Conservation (phyloP, 805 yeast genomes). For the Hanseniaspora singularis region DNA sequence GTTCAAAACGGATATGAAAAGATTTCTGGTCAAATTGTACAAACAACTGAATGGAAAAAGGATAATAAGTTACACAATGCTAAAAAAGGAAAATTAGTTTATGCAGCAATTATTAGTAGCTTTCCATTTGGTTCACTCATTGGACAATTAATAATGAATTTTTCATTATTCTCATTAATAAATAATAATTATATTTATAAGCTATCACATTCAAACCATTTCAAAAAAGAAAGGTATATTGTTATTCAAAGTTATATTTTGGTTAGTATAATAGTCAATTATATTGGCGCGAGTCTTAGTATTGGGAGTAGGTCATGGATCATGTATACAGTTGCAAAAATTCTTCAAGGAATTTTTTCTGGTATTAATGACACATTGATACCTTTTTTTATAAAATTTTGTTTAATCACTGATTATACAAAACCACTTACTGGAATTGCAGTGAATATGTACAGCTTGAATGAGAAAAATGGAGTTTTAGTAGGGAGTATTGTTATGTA, state of each 20-base stretch:
- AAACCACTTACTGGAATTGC: not conserved
- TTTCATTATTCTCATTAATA: not conserved
- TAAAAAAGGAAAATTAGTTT: not conserved
- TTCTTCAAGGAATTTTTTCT: not conserved
- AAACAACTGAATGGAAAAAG: not conserved
- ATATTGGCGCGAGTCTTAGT: not conserved
- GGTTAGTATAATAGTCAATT: not conserved
- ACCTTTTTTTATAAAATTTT: not conserved
- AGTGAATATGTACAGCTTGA: not conserved
- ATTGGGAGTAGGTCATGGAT: not conserved
- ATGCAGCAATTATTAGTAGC: not conserved
- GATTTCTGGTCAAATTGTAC: not conserved
- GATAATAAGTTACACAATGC: not conserved
- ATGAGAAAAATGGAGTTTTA: not conserved
- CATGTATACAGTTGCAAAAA: not conserved
- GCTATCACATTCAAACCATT: too few species aligned
- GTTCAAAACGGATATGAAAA: not conserved
- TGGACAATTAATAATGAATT: too few species aligned
- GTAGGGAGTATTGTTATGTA: slow-evolving; percentile 1
- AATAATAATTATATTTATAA: not conserved
- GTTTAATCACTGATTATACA: not conserved
- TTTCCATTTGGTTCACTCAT: too few species aligned
- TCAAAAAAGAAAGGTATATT: not conserved
- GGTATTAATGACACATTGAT: not conserved
- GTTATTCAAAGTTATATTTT: not conserved